phyloP scores from a whole-genome alignment of 176 grass and related monocot species.

The Otatea glauca region DNA sequence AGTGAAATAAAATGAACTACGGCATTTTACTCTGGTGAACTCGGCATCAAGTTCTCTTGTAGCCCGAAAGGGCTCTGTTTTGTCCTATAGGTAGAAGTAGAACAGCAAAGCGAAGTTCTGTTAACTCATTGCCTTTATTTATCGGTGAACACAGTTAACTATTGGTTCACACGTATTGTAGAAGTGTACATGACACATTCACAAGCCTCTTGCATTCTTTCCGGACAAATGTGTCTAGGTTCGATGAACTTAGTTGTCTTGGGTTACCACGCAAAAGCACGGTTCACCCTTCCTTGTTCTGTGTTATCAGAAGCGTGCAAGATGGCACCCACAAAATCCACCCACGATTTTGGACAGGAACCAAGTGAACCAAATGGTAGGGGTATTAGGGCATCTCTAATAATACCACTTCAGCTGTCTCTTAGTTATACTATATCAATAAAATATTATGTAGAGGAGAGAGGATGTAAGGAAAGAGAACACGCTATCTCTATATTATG shows the following conservation, averaged over 20 bases:
- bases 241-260: not conserved
- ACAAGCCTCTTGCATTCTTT: not conserved
- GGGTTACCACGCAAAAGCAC: not conserved
- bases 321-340: slow-evolving; percentile 6
- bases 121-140: not conserved
- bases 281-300: too few species aligned
- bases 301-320: too few species aligned
- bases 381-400: too few species aligned
- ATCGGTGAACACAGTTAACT: not conserved
- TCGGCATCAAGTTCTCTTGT: not conserved
- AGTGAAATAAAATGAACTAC: not conserved
- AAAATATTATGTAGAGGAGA: too few species aligned
- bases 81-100: not conserved
- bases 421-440: too few species aligned
- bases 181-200: not conserved
- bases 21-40: not conserved
- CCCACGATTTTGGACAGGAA: not conserved
- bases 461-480: too few species aligned
- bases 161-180: not conserved
- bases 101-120: not conserved
- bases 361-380: not conserved
- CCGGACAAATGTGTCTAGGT: slow-evolving; percentile 12
- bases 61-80: not conserved
- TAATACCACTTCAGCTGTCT: too few species aligned
- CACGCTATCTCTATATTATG: too few species aligned